phyloP scores from a whole-genome alignment of 1,139 yeast genomes.

The Suhomyces ambrosiae region DNA sequence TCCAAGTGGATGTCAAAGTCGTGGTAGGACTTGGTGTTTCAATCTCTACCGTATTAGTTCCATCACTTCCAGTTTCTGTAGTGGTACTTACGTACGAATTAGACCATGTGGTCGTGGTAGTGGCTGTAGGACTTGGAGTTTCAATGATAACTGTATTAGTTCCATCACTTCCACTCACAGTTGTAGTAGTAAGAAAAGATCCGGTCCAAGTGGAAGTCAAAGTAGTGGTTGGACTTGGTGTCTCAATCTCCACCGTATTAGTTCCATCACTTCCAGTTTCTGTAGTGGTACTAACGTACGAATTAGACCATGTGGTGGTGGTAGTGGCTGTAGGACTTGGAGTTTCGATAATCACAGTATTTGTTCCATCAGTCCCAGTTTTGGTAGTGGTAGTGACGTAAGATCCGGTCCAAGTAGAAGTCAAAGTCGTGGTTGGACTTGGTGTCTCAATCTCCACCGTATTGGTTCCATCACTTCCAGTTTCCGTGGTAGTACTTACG shows the following conservation, averaged over 20 bases:
- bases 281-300: no score
- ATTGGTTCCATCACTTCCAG: slow-evolving; percentile 6
- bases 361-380: no score
- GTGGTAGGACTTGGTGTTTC: slow-evolving; percentile 16
- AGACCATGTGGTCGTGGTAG: no score
- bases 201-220: slow-evolving; percentile 17
- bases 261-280: slow-evolving; percentile 17
- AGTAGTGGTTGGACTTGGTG: slow-evolving; percentile 18
- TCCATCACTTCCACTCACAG: slow-evolving; percentile 3
- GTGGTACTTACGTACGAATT: no score
- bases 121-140: slow-evolving; percentile 20
- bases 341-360: no score
- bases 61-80: no score
- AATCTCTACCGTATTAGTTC: slow-evolving; percentile 12
- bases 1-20: slow-evolving; percentile 19
- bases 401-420: slow-evolving; percentile 17
- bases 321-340: no score
- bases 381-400: no score
- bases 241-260: slow-evolving; percentile 12
- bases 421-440: slow-evolving; percentile 11
- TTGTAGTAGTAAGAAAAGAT: slow-evolving; percentile 16
- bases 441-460: slow-evolving; percentile 18
- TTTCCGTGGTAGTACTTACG: background rate
- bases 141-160: slow-evolving; percentile 21
- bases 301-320: no score